Base-by-base conservation (phyloP, 2,329 filamentous ascomycete species). In the Thelonectria blattea region DNA sequence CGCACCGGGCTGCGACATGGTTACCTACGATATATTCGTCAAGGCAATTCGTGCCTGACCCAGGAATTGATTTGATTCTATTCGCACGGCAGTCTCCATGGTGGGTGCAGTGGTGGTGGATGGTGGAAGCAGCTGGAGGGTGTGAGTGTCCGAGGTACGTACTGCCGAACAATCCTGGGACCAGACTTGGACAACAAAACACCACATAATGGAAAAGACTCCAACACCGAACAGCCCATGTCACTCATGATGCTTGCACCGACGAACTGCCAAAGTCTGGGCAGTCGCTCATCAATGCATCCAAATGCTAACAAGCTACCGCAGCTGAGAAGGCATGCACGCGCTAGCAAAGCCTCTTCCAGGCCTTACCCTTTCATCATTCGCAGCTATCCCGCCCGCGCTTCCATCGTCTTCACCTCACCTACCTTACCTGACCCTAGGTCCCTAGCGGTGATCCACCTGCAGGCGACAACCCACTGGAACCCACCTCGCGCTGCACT, bases 391-490 rank as follows among this genome's bases (percentile, higher is more conserved):
- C 45, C 45, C 45, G 12, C 34, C 34, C 41, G 52, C 52, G 41
- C 54, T 50, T 51, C 47, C 48, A 51, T 37, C 46, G 9, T 27
- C 54, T 45, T 55, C 48, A 60, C 52, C 52, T 56, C 48, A 56
- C 58, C 58, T 60, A 56, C 27, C 45, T 49, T 56, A 60, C 48
- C 58, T 52, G 58, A 52, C 60, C 57, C 58, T 47, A 47, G 45
- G 20, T 37, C 45, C 15, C 45, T 69, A 70, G 63, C 58, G 64
- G 67, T 68, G 67, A 69, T 69, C 67, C 67, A 69, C 67, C 64
- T 70, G 67, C 67, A 68, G 67, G 64, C 67, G 64, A 66, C 68
- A 56, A 69, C 58, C 67, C 66, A 69, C 66, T 56, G 11, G 61
- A 68, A 52, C 59, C 66, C 67, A 69, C 67, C 27, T 57, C 53